These are phyloP conservation scores for Monosporascus sp. DNA, from an alignment of 2,329 filamentous ascomycete genomes.

Conservation along the genomic window DNA sequence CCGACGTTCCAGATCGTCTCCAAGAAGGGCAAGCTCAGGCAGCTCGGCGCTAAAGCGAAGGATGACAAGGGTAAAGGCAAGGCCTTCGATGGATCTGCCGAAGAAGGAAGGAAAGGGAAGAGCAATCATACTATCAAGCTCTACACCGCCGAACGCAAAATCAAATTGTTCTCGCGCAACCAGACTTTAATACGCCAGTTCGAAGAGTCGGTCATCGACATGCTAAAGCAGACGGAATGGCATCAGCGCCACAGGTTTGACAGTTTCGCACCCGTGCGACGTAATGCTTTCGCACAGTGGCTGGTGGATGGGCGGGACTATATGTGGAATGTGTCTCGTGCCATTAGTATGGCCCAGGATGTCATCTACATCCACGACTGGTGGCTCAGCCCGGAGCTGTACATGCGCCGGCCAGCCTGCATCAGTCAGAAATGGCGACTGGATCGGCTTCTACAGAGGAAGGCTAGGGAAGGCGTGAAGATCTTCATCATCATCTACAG, in stretches of 20 bases:
- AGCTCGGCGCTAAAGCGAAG: constrained; percentile 53
- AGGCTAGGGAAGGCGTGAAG: constrained; percentile 92
- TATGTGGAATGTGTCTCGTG: constrained; percentile 98
- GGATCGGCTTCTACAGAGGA: constrained; percentile 86
- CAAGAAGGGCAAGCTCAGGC: constrained; percentile 55
- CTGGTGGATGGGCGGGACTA: constrained; percentile 94
- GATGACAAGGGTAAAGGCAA: constrained; percentile 46
- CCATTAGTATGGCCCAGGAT: constrained; percentile 94
- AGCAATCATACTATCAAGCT: constrained; percentile 83
- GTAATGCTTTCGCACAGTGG: constrained; percentile 88
- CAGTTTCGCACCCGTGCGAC: constrained; percentile 87
- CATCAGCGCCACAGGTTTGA: constrained; percentile 77
- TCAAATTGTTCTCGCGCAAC: constrained; percentile 86
- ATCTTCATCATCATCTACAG: constrained; percentile 97
- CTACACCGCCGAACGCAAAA: constrained; percentile 85
- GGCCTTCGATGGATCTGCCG: constrained; percentile 28
- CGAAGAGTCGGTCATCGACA: constrained; percentile 83
- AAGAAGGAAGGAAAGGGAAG: constrained; percentile 8
- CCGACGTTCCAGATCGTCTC: constrained; percentile 77
- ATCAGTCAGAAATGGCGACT: constrained; percentile 98
- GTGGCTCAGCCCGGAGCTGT: constrained; percentile 96
- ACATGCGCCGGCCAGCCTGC: constrained; percentile 86
- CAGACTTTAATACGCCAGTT: constrained; percentile 88
- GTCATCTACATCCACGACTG: constrained; percentile 99
- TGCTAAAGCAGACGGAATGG: constrained; percentile 81